A percentile compares a stretch with the other conserved stretches of the same genome.
phyloP scores from a whole-genome alignment of 805 yeast genomes.

The Saturnispora mendoncae region DNA sequence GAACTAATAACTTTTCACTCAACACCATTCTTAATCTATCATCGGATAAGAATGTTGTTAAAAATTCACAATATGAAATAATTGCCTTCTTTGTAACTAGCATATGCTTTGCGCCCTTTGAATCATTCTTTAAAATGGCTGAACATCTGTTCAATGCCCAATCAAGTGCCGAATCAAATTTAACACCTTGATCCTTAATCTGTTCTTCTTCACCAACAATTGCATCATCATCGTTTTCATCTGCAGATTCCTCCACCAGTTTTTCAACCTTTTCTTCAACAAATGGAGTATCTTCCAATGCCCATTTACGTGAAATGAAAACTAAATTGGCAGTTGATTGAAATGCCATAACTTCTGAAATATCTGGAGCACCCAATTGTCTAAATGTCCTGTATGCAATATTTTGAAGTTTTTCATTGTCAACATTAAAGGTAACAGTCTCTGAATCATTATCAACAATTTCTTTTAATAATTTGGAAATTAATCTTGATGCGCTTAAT shows the following conservation, averaged over 20 bases:
- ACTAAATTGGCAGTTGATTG: constrained; percentile 63
- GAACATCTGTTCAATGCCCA: constrained; percentile 60
- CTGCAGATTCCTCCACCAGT: constrained; percentile 12
- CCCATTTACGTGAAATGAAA: constrained; percentile 55
- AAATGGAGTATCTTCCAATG: constrained; percentile 32
- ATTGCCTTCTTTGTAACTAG: constrained; percentile 55
- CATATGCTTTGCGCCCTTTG: constrained; percentile 42
- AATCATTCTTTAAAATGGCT: constrained; percentile 56
- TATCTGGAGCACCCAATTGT: constrained; percentile 73
- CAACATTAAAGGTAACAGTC: constrained; percentile 28
- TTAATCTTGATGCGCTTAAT: constrained; percentile 50
- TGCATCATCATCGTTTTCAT: constrained; percentile 11
- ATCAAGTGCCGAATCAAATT: constrained; percentile 34
- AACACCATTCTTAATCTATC: constrained; percentile 36
- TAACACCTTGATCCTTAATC: constrained; percentile 15
- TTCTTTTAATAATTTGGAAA: constrained; percentile 41
- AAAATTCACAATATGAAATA: constrained; percentile 62
- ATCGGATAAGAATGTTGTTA: constrained; percentile 38
- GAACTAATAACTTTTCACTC: constrained; percentile 24
- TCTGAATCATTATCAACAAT: constrained; percentile 14
- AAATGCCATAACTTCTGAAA: constrained; percentile 52
- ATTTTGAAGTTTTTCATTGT: constrained; percentile 44
- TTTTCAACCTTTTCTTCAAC: constrained; percentile 13
- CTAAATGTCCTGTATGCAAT: constrained; percentile 61
- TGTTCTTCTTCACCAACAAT: constrained; percentile 18